Percentiles rank a stretch among this genome's conserved stretches.
Evolutionary conservation across 2,329 filamentous ascomycete species (phyloP).

Genomic region (Fusarium sp.): DNA sequence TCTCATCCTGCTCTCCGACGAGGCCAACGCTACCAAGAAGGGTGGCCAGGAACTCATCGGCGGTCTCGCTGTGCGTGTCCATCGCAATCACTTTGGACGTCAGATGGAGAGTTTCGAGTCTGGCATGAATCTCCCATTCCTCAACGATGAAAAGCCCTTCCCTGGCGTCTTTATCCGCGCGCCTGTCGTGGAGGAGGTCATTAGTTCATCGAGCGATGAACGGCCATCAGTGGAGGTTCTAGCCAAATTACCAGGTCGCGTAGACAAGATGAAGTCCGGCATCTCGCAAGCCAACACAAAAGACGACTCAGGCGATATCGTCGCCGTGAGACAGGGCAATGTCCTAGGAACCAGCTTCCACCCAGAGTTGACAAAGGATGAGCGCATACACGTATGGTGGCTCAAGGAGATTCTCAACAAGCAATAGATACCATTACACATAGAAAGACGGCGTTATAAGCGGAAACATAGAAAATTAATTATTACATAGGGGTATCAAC

Average conservation of each 20-base stretch:
- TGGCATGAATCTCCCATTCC: conserved; percentile 79
- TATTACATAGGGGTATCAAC: conserved; percentile 26
- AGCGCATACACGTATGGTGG: conserved; percentile 96
- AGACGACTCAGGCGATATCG: conserved; percentile 78
- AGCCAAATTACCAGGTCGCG: conserved; percentile 62
- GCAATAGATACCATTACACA: conserved; percentile 27
- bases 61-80: conserved; percentile 89
- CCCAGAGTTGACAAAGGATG: conserved; percentile 90
- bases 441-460: conserved; percentile 28
- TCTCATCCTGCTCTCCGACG: conserved; percentile 89
- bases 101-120: conserved; percentile 94
- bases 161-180: conserved; percentile 93
- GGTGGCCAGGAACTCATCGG: conserved; percentile 95
- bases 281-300: conserved; percentile 56
- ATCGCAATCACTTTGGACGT: conserved; percentile 94
- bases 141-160: conserved; percentile 68
- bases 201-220: conserved; percentile 58
- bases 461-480: conserved; percentile 20
- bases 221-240: conserved; percentile 63
- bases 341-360: conserved; percentile 97
- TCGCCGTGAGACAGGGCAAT: conserved; percentile 91
- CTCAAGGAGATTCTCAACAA: conserved; percentile 71
- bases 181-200: conserved; percentile 88
- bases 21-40: conserved; percentile 89
- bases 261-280: conserved; percentile 57